phyloP scores from a whole-genome alignment of 2,329 filamentous ascomycete genomes.

The Teratosphaeria epicoccoides region DNA sequence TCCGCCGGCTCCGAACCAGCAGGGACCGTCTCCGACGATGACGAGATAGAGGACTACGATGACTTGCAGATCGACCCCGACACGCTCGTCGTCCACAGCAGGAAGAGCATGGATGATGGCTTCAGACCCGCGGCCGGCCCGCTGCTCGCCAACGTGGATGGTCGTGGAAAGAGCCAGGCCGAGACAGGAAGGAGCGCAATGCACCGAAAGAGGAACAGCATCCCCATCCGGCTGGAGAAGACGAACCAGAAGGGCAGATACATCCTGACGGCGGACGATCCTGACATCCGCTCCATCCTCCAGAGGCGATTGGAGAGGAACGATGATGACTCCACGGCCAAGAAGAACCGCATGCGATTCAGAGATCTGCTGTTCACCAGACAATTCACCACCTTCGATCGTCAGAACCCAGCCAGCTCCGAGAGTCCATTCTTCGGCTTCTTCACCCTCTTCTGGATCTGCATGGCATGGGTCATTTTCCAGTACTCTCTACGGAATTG shows the following conservation, averaged over 20 bases:
- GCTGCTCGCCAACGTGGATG: background rate
- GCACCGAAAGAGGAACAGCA: constrained; percentile 27
- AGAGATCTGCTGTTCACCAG: constrained; percentile 58
- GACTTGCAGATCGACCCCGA: constrained; percentile 28
- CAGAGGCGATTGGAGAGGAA: constrained; percentile 34
- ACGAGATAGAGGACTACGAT: constrained; percentile 34
- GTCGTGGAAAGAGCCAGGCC: background rate
- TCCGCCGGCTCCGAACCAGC: background rate
- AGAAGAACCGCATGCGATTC: constrained; percentile 30
- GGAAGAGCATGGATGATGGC: constrained; percentile 16
- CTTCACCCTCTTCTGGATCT: constrained; percentile 69
- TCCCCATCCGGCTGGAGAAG: constrained; percentile 38
- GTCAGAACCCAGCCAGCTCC: constrained; percentile 53
- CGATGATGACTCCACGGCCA: constrained; percentile 24
- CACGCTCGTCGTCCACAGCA: constrained; percentile 27
- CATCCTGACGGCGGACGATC: constrained; percentile 40
- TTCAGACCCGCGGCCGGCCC: constrained; percentile 8
- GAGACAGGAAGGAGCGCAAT: constrained; percentile 1
- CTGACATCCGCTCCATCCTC: constrained; percentile 38
- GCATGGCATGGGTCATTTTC: constrained; percentile 54
- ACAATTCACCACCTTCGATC: constrained; percentile 62
- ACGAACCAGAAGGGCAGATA: constrained; percentile 38
- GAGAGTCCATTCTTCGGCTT: constrained; percentile 69
- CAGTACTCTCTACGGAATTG: constrained; percentile 60
- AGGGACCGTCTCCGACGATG: constrained; percentile 17